These are phyloP conservation scores for Cryptococcus wingfieldii DNA, from an alignment of 1,284 basidiomycete species.

Conservation along the genomic window DNA sequence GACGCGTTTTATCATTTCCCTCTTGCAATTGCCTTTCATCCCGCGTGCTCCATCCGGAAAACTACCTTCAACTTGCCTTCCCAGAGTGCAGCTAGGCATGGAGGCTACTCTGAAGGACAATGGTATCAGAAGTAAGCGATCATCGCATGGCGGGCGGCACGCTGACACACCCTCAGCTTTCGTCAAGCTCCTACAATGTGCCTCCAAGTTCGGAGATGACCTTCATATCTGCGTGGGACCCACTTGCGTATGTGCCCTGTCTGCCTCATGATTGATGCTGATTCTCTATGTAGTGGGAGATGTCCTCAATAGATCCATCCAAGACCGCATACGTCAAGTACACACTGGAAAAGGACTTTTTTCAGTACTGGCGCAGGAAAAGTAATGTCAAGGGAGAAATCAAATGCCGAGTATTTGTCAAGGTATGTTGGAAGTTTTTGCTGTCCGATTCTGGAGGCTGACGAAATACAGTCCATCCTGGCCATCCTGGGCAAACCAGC, in stretches of 20 bases:
- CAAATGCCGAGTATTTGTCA: conserved; percentile 44
- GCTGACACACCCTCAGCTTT: conserved; percentile 32
- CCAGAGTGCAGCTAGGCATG: conserved; percentile 9
- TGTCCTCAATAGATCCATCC: conserved; percentile 43
- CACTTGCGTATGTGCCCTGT: conserved; percentile 24
- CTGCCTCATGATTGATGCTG: not conserved
- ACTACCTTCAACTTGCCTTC: too few species aligned
- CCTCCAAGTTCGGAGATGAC: conserved; percentile 47
- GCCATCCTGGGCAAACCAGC: conserved; percentile 41
- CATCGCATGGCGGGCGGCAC: not conserved
- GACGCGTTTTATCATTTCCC: not conserved
- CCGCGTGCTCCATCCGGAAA: not conserved
- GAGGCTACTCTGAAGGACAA: conserved; percentile 35
- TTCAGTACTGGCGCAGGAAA: conserved; percentile 34
- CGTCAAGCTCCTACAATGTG: conserved; percentile 43
- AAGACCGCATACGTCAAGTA: conserved; percentile 46
- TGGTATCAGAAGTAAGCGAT: conserved; percentile 27
- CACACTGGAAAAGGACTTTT: conserved; percentile 39
- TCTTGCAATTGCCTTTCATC: too few species aligned
- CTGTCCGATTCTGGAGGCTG: not conserved
- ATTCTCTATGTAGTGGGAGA: conserved; percentile 32
- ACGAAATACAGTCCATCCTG: conserved; percentile 40
- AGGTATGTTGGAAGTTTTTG: conserved; percentile 27
- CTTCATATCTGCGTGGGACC: conserved; percentile 41
- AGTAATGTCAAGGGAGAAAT: conserved; percentile 19